phyloP scores from a whole-genome alignment of 2,329 filamentous ascomycete genomes.

The Herpotrichia juniperi region DNA sequence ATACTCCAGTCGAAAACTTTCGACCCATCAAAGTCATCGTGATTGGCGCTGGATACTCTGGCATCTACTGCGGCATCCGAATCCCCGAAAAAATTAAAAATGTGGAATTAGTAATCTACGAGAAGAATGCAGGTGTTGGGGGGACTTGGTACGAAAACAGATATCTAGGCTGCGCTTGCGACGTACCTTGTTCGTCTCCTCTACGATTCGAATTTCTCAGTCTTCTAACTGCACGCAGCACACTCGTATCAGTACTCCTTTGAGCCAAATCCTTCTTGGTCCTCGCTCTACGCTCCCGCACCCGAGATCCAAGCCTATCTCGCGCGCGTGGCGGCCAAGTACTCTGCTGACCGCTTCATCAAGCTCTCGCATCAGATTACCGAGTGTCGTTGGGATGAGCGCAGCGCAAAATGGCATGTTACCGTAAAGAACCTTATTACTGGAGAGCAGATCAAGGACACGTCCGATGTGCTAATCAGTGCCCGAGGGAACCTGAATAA shows the following conservation, averaged over 20 bases:
- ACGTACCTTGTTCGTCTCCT: conserved; percentile 40
- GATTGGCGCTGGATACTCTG: conserved; percentile 52
- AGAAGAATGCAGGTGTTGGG: conserved; percentile 51
- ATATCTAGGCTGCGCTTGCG: conserved; percentile 53
- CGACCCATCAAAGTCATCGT: conserved; percentile 52
- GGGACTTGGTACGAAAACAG: conserved; percentile 50
- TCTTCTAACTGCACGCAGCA: conserved; percentile 20
- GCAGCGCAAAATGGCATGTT: conserved; percentile 44
- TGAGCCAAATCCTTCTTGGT: conserved; percentile 51
- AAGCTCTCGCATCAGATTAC: conserved; percentile 43
- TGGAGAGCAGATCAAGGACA: conserved; percentile 30
- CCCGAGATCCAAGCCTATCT: conserved; percentile 48
- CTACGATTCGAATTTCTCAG: not conserved
- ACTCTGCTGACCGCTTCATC: conserved; percentile 45
- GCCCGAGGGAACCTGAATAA: conserved; percentile 41
- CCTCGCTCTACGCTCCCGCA: conserved; percentile 47
- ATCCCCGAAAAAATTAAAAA: conserved; percentile 50
- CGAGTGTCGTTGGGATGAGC: conserved; percentile 41
- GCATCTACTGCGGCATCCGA: conserved; percentile 52
- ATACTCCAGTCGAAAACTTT: conserved; percentile 50
- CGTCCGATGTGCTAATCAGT: conserved; percentile 36
- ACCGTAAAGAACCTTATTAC: conserved; percentile 39
- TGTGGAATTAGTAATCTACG: conserved; percentile 49
- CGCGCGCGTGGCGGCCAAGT: conserved; percentile 41
- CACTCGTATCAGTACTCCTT: conserved; percentile 53